phyloP scores from a whole-genome alignment of 108 stramenopile genomes.

The Schizochytrium sp. region DNA sequence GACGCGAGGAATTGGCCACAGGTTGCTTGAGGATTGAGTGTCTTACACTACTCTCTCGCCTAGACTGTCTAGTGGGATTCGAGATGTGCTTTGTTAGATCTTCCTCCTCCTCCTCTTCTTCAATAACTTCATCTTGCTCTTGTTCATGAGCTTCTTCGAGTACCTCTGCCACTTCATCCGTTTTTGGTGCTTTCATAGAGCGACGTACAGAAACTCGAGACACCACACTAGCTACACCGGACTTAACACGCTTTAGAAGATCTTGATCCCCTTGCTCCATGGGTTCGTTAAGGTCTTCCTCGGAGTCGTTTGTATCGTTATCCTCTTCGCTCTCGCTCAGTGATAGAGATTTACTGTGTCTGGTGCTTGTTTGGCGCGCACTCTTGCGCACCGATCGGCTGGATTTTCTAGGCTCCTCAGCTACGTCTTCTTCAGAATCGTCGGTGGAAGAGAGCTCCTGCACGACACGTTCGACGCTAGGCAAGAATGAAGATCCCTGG shows the following conservation, averaged over 20 bases:
- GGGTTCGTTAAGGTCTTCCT: neutral
- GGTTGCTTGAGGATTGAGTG: no score
- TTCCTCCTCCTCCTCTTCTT: conserved; percentile 18
- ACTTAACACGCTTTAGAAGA: neutral
- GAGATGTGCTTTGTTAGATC: neutral
- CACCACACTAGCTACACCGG: neutral
- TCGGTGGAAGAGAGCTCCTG: no score
- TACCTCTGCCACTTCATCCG: neutral
- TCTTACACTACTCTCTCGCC: neutral
- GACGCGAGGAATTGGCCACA: no score
- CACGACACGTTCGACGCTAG: no score
- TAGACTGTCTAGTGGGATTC: neutral
- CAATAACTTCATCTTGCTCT: neutral
- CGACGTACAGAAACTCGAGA: conserved; percentile 3
- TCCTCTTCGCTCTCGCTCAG: neutral
- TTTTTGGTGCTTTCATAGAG: neutral
- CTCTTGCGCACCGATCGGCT: no score
- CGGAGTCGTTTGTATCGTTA: neutral
- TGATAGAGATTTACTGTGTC: neutral
- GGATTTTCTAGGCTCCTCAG: no score
- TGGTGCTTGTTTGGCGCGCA: no score
- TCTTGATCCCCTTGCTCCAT: neutral
- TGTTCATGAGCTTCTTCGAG: neutral
- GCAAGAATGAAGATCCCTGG: no score
- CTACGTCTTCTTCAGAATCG: no score